Conservation (phyloP, 129 eudicot species). For the Silybum marianum region DNA sequence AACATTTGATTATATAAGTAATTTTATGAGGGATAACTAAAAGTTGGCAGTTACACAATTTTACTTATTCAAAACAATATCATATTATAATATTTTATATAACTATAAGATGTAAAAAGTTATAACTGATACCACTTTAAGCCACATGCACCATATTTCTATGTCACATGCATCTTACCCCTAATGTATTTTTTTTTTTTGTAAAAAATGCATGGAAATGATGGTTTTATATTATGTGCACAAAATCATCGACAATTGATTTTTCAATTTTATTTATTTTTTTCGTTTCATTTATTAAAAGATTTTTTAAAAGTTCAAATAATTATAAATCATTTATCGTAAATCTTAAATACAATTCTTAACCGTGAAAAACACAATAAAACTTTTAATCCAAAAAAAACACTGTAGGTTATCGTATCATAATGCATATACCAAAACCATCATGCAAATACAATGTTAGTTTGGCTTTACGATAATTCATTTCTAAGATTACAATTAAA, state of each 20-base stretch:
- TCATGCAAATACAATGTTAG: neutral
- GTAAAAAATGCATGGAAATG: neutral
- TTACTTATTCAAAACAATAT: neutral
- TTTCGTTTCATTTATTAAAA: neutral
- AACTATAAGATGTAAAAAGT: neutral
- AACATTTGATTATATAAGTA: too few relatives aligned
- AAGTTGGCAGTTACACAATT: too few relatives aligned
- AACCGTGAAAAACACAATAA: neutral
- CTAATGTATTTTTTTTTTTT: neutral
- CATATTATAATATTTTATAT: too few relatives aligned
- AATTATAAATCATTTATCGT: neutral
- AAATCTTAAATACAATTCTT: too few relatives aligned
- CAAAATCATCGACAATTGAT: neutral
- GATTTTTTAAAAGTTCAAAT: neutral
- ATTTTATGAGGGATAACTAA: too few relatives aligned
- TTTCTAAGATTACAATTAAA: neutral
- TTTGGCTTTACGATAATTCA: neutral
- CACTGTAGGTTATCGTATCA: neutral
- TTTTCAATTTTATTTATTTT: neutral
- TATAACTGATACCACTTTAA: neutral
- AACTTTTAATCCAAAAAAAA: neutral
- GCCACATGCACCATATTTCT: neutral
- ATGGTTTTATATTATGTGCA: neutral
- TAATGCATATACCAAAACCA: neutral
- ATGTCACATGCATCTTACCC: conserved; percentile 1